phyloP scores from a whole-genome alignment of 768 basidiomycete genomes.

The Suillus alpinus region DNA sequence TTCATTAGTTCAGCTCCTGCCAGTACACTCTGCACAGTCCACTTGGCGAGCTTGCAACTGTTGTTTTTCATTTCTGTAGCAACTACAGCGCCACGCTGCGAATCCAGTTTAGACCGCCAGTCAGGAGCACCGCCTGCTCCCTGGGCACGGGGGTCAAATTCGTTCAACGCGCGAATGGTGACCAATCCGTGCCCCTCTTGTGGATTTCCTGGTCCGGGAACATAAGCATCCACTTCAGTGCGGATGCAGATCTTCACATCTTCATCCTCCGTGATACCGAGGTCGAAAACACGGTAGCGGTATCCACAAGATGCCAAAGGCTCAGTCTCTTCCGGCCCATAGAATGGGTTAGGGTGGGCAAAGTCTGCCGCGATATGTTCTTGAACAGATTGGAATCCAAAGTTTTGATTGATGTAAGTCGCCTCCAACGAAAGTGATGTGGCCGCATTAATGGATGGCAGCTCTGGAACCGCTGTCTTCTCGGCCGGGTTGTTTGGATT shows the following conservation, averaged over 20 bases:
- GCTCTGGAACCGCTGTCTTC: slow-evolving; percentile 59
- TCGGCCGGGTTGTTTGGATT: slow-evolving; percentile 78
- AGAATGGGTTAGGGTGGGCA: slow-evolving; percentile 92
- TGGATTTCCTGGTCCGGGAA: slow-evolving; percentile 57
- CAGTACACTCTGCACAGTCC: slow-evolving; percentile 93
- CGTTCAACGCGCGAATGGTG: slow-evolving; percentile 93
- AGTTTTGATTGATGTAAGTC: slow-evolving; percentile 99
- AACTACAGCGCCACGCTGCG: slow-evolving; percentile 95
- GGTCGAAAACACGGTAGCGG: slow-evolving; percentile 92
- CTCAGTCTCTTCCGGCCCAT: slow-evolving; percentile 88
- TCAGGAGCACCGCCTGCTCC: slow-evolving; percentile 97
- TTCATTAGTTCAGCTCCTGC: slow-evolving; percentile 97
- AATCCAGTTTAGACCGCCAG: slow-evolving; percentile 96
- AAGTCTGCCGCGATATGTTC: slow-evolving; percentile 74
- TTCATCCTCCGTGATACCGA: slow-evolving; percentile 88
- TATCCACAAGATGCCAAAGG: slow-evolving; percentile 96
- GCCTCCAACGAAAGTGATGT: slow-evolving; percentile 94
- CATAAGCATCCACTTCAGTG: slow-evolving; percentile 93
- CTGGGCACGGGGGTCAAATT: slow-evolving; percentile 88
- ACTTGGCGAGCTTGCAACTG: slow-evolving; percentile 94
- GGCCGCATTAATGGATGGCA: slow-evolving; percentile 87
- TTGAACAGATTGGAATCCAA: slow-evolving; percentile 90
- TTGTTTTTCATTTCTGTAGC: slow-evolving; percentile 99
- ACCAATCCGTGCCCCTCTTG: slow-evolving; percentile 74
- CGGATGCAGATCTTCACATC: slow-evolving; percentile 88